phyloP scores from a whole-genome alignment of 2,329 filamentous ascomycete species.

The Stachybotrys echinatus region DNA sequence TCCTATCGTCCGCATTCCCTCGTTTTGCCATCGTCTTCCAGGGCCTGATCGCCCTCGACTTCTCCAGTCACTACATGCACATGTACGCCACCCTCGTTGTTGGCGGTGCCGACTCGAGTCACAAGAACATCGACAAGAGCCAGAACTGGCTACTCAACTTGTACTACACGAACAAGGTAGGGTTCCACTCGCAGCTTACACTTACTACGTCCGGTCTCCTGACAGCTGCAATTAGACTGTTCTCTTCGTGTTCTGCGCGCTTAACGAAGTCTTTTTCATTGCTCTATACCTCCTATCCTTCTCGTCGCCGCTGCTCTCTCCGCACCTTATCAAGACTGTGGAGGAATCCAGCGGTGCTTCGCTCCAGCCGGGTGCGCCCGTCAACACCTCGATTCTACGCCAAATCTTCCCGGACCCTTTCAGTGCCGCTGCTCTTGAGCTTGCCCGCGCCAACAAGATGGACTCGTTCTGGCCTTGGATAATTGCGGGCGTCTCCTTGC shows the following conservation, averaged over 20 bases:
- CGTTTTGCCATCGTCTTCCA: slow-evolving; percentile 94
- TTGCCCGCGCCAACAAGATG: slow-evolving; percentile 92
- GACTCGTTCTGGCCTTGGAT: slow-evolving; percentile 64
- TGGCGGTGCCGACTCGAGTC: slow-evolving; percentile 73
- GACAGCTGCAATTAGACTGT: slow-evolving; percentile 61
- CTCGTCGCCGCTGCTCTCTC: slow-evolving; percentile 82
- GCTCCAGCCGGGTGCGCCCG: slow-evolving; percentile 62
- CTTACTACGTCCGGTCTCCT: slow-evolving; percentile 1
- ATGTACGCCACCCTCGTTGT: slow-evolving; percentile 95
- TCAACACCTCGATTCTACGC: slow-evolving; percentile 63
- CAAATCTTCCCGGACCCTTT: slow-evolving; percentile 84
- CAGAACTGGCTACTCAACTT: slow-evolving; percentile 86
- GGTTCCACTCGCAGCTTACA: slow-evolving; percentile 17
- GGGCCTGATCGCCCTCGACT: slow-evolving; percentile 82
- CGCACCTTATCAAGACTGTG: slow-evolving; percentile 67
- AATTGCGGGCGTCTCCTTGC: slow-evolving; percentile 72
- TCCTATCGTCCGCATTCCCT: slow-evolving; percentile 90
- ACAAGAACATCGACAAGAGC: slow-evolving; percentile 89
- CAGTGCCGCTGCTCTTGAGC: slow-evolving; percentile 86
- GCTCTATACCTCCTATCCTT: slow-evolving; percentile 96
- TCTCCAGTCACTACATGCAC: slow-evolving; percentile 97
- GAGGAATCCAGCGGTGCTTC: slow-evolving; percentile 46
- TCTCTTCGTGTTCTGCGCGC: slow-evolving; percentile 80
- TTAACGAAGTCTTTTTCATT: slow-evolving; percentile 98
- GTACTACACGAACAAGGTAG: slow-evolving; percentile 96